Evolutionary conservation across 73 alveolate genomes (phyloP).

Genomic region (Paramecium sexaurelia): DNA sequence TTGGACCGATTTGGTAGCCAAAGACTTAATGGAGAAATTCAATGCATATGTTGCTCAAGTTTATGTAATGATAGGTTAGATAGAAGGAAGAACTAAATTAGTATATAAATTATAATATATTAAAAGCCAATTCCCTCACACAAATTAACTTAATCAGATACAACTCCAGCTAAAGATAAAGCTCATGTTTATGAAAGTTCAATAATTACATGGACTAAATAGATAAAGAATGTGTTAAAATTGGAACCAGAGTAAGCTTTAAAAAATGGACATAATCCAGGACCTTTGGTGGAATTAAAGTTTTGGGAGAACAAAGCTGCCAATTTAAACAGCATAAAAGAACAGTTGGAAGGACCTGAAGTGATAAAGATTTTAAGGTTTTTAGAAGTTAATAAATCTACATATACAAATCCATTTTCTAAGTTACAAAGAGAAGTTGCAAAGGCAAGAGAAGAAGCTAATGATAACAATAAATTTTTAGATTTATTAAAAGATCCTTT

Average conservation of each 20-base stretch:
- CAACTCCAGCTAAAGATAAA: constrained; percentile 97
- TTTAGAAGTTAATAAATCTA: constrained; percentile 98
- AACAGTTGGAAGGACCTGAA: constrained; percentile 78
- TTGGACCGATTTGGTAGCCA: constrained; percentile 99
- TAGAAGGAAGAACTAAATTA: constrained; percentile 98
- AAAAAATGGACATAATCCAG: constrained; percentile 96
- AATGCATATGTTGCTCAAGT: constrained; percentile 98
- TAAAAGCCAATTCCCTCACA: constrained; percentile 90
- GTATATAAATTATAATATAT: constrained; percentile 65
- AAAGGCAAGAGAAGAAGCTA: constrained; percentile 98
- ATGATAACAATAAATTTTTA: constrained; percentile 73
- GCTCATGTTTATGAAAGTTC: constrained; percentile 99
- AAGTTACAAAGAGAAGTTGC: constrained; percentile 99
- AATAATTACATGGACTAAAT: constrained; percentile 99
- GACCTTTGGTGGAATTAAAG: constrained; percentile 98
- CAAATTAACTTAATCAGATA: constrained; percentile 93
- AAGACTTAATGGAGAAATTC: constrained; percentile 99
- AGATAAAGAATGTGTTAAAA: constrained; percentile 98
- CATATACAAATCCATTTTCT: constrained; percentile 98
- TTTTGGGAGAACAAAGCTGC: constrained; percentile 99
- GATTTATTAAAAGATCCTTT: constrained; percentile 85
- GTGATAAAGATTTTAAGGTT: constrained; percentile 93
- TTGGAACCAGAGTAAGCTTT: constrained; percentile 98
- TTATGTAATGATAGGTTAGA: constrained; percentile 99
- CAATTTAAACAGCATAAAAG: constrained; percentile 87